Evolutionary conservation across 108 stramenopile species (phyloP).

Genomic region (Nitzschia sp.): DNA sequence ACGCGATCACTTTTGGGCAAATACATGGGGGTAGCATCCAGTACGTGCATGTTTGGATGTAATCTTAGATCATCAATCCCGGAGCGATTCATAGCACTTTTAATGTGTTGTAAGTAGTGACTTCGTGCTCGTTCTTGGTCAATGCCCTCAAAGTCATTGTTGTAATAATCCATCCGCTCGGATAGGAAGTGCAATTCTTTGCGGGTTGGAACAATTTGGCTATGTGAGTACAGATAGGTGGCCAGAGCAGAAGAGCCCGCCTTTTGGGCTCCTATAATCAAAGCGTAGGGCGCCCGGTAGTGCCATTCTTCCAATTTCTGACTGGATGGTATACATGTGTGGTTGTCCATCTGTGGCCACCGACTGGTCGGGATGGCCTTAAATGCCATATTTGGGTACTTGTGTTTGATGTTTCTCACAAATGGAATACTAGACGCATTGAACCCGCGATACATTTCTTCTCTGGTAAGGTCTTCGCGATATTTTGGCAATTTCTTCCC

Average conservation of each 20-base stretch:
- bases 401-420: background rate
- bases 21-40: slow-evolving; percentile 26
- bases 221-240: slow-evolving; percentile 18
- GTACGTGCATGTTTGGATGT: background rate
- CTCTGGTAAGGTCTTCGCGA: background rate
- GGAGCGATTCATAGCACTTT: background rate
- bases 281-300: slow-evolving; percentile 10
- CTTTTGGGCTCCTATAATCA: slow-evolving; percentile 27
- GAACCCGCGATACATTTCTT: background rate
- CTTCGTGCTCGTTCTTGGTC: background rate
- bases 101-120: background rate
- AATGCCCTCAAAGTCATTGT: slow-evolving; percentile 2
- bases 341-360: background rate
- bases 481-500: background rate
- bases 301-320: background rate
- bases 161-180: slow-evolving; percentile 6
- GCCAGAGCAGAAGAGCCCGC: slow-evolving; percentile 25
- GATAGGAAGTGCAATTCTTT: slow-evolving; percentile 25
- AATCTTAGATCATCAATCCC: background rate
- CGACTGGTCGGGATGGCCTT: background rate
- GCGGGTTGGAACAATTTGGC: slow-evolving; percentile 7
- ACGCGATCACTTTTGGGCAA: slow-evolving; percentile 25
- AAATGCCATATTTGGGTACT: background rate
- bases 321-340: background rate
- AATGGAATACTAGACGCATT: background rate